Conservation (phyloP, 148 eudicot genomes). For the Rhododendron ovatum region DNA sequence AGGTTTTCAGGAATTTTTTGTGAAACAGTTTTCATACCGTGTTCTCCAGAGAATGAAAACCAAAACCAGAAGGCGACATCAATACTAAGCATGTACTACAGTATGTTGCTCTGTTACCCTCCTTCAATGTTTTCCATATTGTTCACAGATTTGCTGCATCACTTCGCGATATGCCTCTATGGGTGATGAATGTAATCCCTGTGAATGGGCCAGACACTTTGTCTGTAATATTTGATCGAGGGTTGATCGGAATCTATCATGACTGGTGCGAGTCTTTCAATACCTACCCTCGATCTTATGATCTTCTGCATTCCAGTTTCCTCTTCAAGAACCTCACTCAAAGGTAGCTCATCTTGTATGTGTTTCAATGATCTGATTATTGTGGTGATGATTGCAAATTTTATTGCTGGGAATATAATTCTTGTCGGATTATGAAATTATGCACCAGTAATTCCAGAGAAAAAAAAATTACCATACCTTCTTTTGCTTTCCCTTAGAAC, state of each 20-base stretch:
- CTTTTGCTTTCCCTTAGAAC: background rate
- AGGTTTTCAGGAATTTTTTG: background rate
- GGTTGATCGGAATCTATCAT: constrained; percentile 86
- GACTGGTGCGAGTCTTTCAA: constrained; percentile 98
- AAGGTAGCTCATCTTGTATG: constrained; percentile 27
- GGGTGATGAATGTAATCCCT: constrained; percentile 96
- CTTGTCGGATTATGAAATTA: background rate
- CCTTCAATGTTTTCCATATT: constrained; percentile 1
- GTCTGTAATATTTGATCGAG: constrained; percentile 75
- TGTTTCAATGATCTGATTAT: background rate
- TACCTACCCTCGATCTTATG: constrained; percentile 88
- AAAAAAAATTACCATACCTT: background rate
- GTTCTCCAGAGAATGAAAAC: background rate
- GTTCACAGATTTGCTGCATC: constrained; percentile 80
- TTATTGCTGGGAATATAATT: background rate
- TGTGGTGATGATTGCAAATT: background rate
- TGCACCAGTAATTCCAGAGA: background rate
- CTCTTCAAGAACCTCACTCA: constrained; percentile 65
- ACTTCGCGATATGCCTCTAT: constrained; percentile 54
- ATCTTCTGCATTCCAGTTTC: constrained; percentile 80
- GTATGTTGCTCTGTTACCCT: background rate
- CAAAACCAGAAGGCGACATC: background rate
- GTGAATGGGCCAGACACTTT: constrained; percentile 70
- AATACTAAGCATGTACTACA: background rate
- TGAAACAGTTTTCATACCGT: background rate